Conservation (phyloP, 495 filamentous ascomycete species). For the Cercophora scortea region DNA sequence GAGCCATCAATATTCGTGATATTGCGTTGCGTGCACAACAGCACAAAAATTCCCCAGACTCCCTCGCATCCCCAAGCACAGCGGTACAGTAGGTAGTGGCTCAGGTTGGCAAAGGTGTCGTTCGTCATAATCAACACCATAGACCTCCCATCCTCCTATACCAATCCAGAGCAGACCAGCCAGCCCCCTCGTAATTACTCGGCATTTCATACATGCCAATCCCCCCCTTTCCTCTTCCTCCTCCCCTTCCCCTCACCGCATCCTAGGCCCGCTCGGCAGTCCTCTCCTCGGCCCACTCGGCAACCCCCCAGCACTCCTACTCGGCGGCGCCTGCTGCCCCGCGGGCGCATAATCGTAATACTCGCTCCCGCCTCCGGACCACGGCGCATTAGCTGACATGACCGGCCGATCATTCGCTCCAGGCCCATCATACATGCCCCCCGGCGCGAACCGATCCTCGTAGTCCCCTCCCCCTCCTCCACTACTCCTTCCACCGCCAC, state of each 20-base stretch:
- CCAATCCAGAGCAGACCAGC: too few relatives aligned
- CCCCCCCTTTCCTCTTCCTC: too few relatives aligned
- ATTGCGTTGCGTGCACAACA: too few relatives aligned
- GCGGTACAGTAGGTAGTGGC: too few relatives aligned
- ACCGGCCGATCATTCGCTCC: conserved; percentile 32
- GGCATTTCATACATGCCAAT: too few relatives aligned
- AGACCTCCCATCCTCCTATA: too few relatives aligned
- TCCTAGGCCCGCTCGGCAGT: conserved; percentile 34
- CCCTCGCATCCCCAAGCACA: too few relatives aligned
- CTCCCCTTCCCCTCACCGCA: conserved; percentile 22
- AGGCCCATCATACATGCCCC: conserved; percentile 25
- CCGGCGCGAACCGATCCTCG: conserved; percentile 38
- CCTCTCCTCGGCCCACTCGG: conserved; percentile 42
- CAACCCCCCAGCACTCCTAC: conserved; percentile 36
- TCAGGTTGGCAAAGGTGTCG: too few relatives aligned
- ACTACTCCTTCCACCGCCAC: conserved; percentile 11
- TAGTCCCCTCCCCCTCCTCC: conserved; percentile 30
- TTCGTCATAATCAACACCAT: too few relatives aligned
- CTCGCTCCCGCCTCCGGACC: conserved; percentile 24
- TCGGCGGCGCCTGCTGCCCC: conserved; percentile 17
- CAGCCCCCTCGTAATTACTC: too few relatives aligned
- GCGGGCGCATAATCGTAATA: conserved; percentile 29
- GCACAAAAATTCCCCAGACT: too few relatives aligned
- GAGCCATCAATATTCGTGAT: too few relatives aligned
- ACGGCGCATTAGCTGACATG: conserved; percentile 40